phyloP scores from a whole-genome alignment of 2,329 filamentous ascomycete genomes.

The Aspergillus felis region DNA sequence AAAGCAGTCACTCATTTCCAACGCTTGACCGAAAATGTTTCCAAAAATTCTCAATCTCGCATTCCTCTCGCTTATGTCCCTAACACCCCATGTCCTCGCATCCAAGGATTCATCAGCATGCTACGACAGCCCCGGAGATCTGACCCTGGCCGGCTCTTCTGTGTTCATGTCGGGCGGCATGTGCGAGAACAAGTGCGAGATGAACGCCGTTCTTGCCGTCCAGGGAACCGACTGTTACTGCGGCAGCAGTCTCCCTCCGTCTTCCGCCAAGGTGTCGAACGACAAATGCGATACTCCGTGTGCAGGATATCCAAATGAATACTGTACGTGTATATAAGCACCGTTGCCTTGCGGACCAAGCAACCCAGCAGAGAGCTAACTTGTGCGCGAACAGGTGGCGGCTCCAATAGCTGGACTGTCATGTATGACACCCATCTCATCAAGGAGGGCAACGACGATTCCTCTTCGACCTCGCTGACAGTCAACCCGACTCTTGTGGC shows the following conservation, averaged over 20 bases:
- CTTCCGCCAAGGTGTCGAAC: conserved; percentile 13
- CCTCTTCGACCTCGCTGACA: neutral
- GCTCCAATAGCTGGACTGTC: conserved; percentile 15
- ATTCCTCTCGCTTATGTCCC: conserved; percentile 4
- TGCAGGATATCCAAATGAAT: conserved; percentile 14
- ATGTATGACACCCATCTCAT: neutral
- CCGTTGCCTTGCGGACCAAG: neutral
- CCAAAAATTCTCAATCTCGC: conserved; percentile 2
- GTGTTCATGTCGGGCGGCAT: conserved; percentile 1
- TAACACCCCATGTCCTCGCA: conserved; percentile 1
- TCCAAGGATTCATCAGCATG: conserved; percentile 1
- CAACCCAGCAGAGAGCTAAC: neutral
- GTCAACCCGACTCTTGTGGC: conserved; percentile 10
- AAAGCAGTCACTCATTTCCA: neutral
- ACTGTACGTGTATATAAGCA: conserved; percentile 15
- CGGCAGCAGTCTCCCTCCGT: conserved; percentile 15
- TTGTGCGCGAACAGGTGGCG: conserved; percentile 13
- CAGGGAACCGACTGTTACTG: conserved; percentile 21
- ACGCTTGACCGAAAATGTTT: neutral
- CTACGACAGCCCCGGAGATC: conserved; percentile 7
- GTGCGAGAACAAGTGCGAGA: conserved; percentile 7
- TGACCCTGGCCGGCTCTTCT: neutral
- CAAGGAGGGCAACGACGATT: neutral
- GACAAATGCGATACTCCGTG: conserved; percentile 19
- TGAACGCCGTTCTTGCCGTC: conserved; percentile 16